Conservation (phyloP, 768 basidiomycete species). For the Leccinum boreale region DNA sequence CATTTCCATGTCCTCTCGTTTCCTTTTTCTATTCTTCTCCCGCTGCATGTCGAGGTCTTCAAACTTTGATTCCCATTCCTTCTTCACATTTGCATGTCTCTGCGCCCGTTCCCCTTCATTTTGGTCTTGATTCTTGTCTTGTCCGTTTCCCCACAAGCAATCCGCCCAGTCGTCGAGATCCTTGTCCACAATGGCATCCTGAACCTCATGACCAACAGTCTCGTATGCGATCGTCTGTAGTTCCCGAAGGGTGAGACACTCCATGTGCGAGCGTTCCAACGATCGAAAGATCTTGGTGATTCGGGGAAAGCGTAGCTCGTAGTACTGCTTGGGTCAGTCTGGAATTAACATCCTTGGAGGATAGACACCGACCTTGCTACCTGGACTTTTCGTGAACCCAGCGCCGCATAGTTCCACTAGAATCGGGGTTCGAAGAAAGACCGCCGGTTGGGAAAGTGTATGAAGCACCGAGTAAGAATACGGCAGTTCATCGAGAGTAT, state of each 20-base stretch:
- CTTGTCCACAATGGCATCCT: constrained; percentile 36
- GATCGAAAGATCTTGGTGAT: constrained; percentile 65
- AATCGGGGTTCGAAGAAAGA: constrained; percentile 59
- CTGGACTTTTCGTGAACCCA: constrained; percentile 71
- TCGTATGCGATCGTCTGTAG: constrained; percentile 55
- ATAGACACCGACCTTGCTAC: constrained; percentile 46
- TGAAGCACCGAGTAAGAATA: constrained; percentile 54
- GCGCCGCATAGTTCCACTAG: constrained; percentile 77
- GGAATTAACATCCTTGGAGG: neutral
- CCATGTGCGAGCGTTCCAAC: constrained; percentile 63
- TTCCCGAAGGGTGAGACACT: constrained; percentile 46
- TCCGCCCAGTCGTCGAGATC: constrained; percentile 47
- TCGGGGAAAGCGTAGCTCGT: constrained; percentile 82
- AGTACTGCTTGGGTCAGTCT: constrained; percentile 46
- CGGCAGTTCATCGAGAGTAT: constrained; percentile 34
- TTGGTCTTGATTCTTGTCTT: constrained; percentile 25
- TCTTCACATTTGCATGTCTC: constrained; percentile 35
- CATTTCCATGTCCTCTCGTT: constrained; percentile 24
- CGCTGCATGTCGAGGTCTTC: constrained; percentile 24
- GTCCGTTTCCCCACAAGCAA: constrained; percentile 38
- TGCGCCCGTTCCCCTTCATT: constrained; percentile 33
- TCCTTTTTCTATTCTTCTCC: constrained; percentile 20
- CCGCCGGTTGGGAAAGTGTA: constrained; percentile 48
- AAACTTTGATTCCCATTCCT: constrained; percentile 45
- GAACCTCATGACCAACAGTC: constrained; percentile 48